Evolutionary conservation across 2,329 filamentous ascomycete genomes (phyloP).

Genomic region (Phaeosphaeriaceae sp.): DNA sequence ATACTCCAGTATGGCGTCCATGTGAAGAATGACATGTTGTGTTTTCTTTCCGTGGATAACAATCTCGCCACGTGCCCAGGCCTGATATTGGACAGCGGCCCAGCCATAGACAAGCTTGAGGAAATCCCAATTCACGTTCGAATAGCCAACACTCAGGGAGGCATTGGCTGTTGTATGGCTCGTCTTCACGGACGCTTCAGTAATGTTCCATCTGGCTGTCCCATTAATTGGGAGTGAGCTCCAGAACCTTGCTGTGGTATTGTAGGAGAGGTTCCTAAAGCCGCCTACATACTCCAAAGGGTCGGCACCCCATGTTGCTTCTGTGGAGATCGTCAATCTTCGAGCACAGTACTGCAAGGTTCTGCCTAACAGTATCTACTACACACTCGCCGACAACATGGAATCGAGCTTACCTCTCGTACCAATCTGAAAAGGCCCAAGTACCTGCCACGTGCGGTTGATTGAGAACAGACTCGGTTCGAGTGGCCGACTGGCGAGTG

Average conservation of each 20-base stretch:
- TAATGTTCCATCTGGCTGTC: constrained; percentile 56
- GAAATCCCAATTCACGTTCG: constrained; percentile 61
- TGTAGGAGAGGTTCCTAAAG: constrained; percentile 56
- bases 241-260: constrained; percentile 52
- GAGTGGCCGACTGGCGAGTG: constrained; percentile 17
- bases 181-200: constrained; percentile 40
- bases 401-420: constrained; percentile 57
- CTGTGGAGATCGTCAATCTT: constrained; percentile 40
- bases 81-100: constrained; percentile 65
- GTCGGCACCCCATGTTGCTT: constrained; percentile 66
- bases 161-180: constrained; percentile 42
- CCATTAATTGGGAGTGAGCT: constrained; percentile 62
- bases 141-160: constrained; percentile 55
- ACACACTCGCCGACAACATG: neutral
- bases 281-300: constrained; percentile 62
- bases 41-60: constrained; percentile 44
- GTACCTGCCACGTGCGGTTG: constrained; percentile 56
- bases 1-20: constrained; percentile 60
- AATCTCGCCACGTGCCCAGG: constrained; percentile 62
- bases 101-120: constrained; percentile 64
- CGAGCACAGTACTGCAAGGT: neutral
- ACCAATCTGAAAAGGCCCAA: constrained; percentile 66
- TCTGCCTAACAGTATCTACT: neutral
- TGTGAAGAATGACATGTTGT: constrained; percentile 52
- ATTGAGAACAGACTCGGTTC: constrained; percentile 36